Conservation (phyloP, 73 alveolate species). For the Tetrahymena borealis region DNA sequence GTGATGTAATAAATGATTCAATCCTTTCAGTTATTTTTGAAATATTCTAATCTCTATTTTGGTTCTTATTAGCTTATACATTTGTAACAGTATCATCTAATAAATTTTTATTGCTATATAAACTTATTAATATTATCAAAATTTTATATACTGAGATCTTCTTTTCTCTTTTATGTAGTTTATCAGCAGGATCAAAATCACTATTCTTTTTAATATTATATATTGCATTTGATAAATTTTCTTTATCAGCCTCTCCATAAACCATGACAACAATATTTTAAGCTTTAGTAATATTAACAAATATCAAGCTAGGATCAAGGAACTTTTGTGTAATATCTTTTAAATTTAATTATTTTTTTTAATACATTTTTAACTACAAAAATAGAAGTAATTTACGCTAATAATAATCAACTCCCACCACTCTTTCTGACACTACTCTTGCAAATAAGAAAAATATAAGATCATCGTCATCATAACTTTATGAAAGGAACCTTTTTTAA, state of each 20-base stretch:
- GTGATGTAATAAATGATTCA: neutral
- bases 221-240: neutral
- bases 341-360: no score
- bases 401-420: neutral
- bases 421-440: neutral
- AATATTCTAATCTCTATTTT: neutral
- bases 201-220: neutral
- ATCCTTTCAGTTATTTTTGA: neutral
- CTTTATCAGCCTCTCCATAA: neutral
- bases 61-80: neutral
- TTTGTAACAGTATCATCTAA: neutral
- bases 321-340: neutral
- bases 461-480: neutral
- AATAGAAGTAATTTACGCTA: neutral
- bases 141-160: neutral
- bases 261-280: neutral
- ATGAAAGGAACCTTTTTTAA: neutral
- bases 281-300: neutral
- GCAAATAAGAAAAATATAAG: neutral
- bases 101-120: neutral
- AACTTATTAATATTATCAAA: neutral
- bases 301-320: neutral
- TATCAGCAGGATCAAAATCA: neutral
- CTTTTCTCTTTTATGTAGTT: neutral
- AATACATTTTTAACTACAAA: neutral